A percentile compares a stretch with the other conserved stretches of the same genome.
phyloP scores from a whole-genome alignment of 805 yeast genomes.

The Candida adriatica region DNA sequence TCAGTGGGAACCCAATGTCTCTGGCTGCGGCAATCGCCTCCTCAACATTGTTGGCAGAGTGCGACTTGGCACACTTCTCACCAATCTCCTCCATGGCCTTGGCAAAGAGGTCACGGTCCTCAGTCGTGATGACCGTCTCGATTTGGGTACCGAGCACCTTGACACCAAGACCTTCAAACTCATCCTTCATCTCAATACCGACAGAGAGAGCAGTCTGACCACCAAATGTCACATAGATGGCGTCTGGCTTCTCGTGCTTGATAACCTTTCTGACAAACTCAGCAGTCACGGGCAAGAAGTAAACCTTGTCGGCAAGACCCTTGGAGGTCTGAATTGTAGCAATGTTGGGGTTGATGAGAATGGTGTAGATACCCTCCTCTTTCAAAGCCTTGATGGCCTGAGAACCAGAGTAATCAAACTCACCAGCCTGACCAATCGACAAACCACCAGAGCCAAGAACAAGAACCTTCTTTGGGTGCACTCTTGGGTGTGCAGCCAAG shows the following conservation, averaged over 20 bases:
- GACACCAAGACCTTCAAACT: constrained; percentile 86
- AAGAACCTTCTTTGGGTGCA: constrained; percentile 82
- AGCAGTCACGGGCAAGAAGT: constrained; percentile 95
- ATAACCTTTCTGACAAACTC: constrained; percentile 96
- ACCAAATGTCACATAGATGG: constrained; percentile 95
- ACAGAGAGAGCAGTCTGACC: constrained; percentile 98
- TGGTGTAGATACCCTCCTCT: constrained; percentile 96
- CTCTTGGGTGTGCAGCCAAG: constrained; percentile 67
- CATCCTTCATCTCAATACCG: constrained; percentile 93
- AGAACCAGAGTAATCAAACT: constrained; percentile 97
- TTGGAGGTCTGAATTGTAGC: constrained; percentile 98
- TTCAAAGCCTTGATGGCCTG: constrained; percentile 98
- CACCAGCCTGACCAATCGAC: constrained; percentile 99
- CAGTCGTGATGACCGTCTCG: constrained; percentile 94
- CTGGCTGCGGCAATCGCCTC: constrained; percentile 88
- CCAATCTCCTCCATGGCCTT: constrained; percentile 89
- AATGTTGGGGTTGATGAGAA: constrained; percentile 93
- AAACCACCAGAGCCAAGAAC: constrained; percentile 97
- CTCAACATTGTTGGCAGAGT: constrained; percentile 82
- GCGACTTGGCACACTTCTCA: constrained; percentile 93
- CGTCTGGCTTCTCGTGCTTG: constrained; percentile 92
- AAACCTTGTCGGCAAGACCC: constrained; percentile 96
- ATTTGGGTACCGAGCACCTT: constrained; percentile 95
- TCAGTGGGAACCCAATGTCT: constrained; percentile 86
- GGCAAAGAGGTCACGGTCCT: constrained; percentile 95